phyloP scores from a whole-genome alignment of 2,329 filamentous ascomycete species.

The Hortaea sp. region DNA sequence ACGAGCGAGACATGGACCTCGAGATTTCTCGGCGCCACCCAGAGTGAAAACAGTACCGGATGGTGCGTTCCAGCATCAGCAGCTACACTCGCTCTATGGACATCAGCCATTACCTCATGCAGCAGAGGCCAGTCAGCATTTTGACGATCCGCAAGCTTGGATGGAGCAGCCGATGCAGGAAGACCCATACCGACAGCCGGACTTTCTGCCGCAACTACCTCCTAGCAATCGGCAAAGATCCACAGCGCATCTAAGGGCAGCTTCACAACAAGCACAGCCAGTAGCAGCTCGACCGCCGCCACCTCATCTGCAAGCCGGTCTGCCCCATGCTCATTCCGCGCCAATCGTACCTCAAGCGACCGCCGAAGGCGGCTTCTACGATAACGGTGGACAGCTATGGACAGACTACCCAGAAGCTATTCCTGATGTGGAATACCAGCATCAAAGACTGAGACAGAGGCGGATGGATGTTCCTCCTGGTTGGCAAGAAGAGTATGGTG shows the following conservation, averaged over 20 bases:
- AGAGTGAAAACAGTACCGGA: constrained; percentile 17
- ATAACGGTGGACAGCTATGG: constrained; percentile 18
- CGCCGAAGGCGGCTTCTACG: constrained; percentile 33
- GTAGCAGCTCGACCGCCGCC: constrained; percentile 5
- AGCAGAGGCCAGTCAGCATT: constrained; percentile 1
- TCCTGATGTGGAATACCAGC: constrained; percentile 23
- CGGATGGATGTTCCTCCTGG: constrained; percentile 17
- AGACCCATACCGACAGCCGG: constrained; percentile 36
- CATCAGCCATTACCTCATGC: constrained; percentile 1
- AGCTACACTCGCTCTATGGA: constrained; percentile 4
- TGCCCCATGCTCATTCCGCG: constrained; percentile 37
- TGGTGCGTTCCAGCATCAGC: constrained; percentile 12
- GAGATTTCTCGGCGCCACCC: constrained; percentile 17
- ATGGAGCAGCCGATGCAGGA: constrained; percentile 18
- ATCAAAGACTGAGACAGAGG: constrained; percentile 17
- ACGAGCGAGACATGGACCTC: constrained; percentile 24
- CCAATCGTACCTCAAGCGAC: constrained; percentile 44
- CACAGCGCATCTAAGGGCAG: constrained; percentile 20
- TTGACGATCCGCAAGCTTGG: constrained; percentile 5
- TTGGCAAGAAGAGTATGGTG: constrained; percentile 19
- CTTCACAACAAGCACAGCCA: constrained; percentile 8
- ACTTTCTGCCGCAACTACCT: constrained; percentile 25
- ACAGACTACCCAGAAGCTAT: constrained; percentile 24
- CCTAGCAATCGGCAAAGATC: constrained; percentile 20
- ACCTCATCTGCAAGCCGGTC: constrained; percentile 15